Percentiles rank a stretch among this genome's conserved stretches.
phyloP scores from a whole-genome alignment of 1,139 yeast species.

The Suhomyces atakaporum region DNA sequence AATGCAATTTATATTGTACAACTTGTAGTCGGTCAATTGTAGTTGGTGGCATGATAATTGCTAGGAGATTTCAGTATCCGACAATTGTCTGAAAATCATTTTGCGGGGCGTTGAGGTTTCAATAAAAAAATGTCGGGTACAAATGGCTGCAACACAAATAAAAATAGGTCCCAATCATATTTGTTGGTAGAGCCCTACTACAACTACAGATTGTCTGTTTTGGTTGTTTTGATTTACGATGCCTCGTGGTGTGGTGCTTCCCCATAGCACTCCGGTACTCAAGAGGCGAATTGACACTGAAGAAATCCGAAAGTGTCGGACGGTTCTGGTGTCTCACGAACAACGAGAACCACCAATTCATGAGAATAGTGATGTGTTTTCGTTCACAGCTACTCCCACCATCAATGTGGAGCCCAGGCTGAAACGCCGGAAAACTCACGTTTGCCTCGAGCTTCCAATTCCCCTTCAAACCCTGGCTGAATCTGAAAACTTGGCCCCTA shows the following conservation, averaged over 20 bases:
- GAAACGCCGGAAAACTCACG: neutral
- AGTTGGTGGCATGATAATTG: neutral
- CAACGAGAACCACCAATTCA: neutral
- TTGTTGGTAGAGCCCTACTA: neutral
- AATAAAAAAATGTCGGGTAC: neutral
- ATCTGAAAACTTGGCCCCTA: neutral
- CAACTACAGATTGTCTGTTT: too few species aligned
- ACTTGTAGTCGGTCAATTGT: too few species aligned
- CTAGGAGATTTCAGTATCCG: too few species aligned
- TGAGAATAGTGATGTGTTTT: neutral
- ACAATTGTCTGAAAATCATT: too few species aligned
- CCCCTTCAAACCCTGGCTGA: neutral
- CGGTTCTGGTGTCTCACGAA: neutral
- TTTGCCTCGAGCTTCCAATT: neutral
- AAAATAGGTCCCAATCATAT: too few species aligned
- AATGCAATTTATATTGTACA: conserved; percentile 10
- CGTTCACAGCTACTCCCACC: neutral
- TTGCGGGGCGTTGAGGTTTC: neutral
- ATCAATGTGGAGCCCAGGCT: neutral
- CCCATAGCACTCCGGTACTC: neutral
- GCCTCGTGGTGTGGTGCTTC: neutral
- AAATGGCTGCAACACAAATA: conserved; percentile 12
- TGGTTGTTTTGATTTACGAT: too few species aligned
- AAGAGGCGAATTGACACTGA: neutral
- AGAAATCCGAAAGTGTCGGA: neutral